Evolutionary conservation across 2,329 filamentous ascomycete genomes (phyloP).

Genomic region (Aspergillus sp.): DNA sequence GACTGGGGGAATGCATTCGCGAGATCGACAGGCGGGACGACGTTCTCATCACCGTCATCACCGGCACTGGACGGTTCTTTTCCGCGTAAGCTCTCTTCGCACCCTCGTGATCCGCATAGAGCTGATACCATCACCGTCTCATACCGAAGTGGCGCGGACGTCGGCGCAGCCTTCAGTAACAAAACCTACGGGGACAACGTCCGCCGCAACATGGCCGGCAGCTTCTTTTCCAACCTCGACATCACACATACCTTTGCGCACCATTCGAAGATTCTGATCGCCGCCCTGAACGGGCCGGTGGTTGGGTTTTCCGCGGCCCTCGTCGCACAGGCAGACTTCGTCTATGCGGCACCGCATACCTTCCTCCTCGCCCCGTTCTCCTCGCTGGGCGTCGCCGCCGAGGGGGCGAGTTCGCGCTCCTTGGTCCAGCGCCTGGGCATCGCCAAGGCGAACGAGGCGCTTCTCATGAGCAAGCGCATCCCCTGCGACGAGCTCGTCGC

Average conservation of each 20-base stretch:
- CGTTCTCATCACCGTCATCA: slow-evolving; percentile 3
- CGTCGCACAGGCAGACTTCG: slow-evolving; percentile 73
- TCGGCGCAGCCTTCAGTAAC: neutral
- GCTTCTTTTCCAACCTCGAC: slow-evolving; percentile 67
- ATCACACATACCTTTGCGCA: slow-evolving; percentile 77
- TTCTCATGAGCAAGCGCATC: slow-evolving; percentile 75
- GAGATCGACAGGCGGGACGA: slow-evolving; percentile 68
- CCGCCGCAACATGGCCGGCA: neutral
- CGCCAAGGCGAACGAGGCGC: slow-evolving; percentile 72
- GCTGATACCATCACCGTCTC: too few relatives aligned
- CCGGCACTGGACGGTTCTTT: slow-evolving; percentile 39
- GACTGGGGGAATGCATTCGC: slow-evolving; percentile 70
- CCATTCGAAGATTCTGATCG: slow-evolving; percentile 81
- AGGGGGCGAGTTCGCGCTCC: slow-evolving; percentile 70
- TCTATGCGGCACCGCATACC: slow-evolving; percentile 70
- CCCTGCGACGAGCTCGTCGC: slow-evolving; percentile 62
- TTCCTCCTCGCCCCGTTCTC: slow-evolving; percentile 81
- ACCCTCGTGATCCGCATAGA: too few relatives aligned
- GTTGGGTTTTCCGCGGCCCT: slow-evolving; percentile 76
- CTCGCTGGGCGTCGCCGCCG: slow-evolving; percentile 74
- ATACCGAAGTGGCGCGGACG: too few relatives aligned
- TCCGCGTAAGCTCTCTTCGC: slow-evolving; percentile 66
- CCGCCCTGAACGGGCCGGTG: slow-evolving; percentile 78
- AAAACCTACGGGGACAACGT: neutral
- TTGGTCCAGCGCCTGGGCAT: slow-evolving; percentile 66